Evolutionary conservation across 2,329 filamentous ascomycete species (phyloP).

Genomic region (Hyphodiscus sp.): DNA sequence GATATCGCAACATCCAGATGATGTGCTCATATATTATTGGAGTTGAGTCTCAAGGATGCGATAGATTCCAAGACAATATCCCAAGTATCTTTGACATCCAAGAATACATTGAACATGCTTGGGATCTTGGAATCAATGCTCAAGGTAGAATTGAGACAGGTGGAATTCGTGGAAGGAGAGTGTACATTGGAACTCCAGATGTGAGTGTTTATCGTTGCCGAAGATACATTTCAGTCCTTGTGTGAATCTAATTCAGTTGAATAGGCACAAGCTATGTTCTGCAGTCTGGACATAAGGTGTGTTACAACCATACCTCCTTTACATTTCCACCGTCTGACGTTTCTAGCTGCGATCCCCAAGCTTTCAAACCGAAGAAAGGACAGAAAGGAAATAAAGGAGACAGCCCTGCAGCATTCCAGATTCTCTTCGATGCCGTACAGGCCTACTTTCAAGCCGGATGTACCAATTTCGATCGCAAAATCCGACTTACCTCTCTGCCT

Average conservation of each 20-base stretch:
- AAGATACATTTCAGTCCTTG: constrained; percentile 2
- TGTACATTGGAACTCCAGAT: constrained; percentile 93
- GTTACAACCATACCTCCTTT: constrained; percentile 20
- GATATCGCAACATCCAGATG: constrained; percentile 94
- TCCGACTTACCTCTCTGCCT: constrained; percentile 66
- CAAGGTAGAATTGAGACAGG: constrained; percentile 75
- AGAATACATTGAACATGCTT: constrained; percentile 78
- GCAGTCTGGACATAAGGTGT: constrained; percentile 60
- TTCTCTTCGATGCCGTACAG: constrained; percentile 63
- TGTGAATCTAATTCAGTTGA: neutral
- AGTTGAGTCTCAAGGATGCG: constrained; percentile 47
- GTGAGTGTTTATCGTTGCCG: constrained; percentile 38
- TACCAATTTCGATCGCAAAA: constrained; percentile 46
- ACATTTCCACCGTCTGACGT: constrained; percentile 2
- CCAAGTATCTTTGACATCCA: constrained; percentile 80
- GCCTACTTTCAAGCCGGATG: constrained; percentile 63
- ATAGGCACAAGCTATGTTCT: constrained; percentile 73
- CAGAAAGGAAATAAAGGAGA: neutral
- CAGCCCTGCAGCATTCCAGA: constrained; percentile 21
- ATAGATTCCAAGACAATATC: constrained; percentile 52
- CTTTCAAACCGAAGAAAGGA: constrained; percentile 43
- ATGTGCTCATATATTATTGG: constrained; percentile 71
- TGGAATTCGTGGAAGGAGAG: constrained; percentile 79
- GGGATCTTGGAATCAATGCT: constrained; percentile 77
- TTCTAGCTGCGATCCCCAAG: constrained; percentile 55